Evolutionary conservation across 176 grass and related monocot genomes (phyloP).

Genomic region (Lolium perenne): DNA sequence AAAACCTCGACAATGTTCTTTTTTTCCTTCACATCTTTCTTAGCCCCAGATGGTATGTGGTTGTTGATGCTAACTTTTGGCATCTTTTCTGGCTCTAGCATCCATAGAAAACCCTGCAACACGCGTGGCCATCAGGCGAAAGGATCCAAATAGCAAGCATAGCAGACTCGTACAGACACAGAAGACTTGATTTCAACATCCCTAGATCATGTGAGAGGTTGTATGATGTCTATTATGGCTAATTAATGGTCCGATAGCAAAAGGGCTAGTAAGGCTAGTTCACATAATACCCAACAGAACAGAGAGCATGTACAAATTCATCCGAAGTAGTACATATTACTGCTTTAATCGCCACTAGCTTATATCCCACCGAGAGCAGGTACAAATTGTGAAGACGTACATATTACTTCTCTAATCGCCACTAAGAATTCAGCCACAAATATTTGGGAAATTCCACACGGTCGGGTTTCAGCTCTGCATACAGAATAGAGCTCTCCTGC

Average conservation of each 20-base stretch:
- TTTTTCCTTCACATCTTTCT: constrained; percentile 48
- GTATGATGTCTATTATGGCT: background rate
- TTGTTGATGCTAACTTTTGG: constrained; percentile 49
- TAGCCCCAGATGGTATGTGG: constrained; percentile 27
- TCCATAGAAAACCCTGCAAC: constrained; percentile 72
- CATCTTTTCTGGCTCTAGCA: constrained; percentile 69
- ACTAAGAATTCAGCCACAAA: background rate
- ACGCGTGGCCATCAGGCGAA: background rate
- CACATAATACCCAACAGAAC: background rate
- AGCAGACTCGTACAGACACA: background rate
- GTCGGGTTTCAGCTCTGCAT: background rate
- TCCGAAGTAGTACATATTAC: background rate
- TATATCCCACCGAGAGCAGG: no score
- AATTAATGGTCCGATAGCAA: background rate
- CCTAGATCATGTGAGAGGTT: background rate
- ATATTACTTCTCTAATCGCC: background rate
- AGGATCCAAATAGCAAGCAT: background rate
- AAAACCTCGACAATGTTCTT: constrained; percentile 65
- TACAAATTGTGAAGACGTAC: background rate
- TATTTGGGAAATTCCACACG: background rate
- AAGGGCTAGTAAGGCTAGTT: background rate
- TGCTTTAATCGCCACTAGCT: background rate
- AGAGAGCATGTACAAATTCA: background rate
- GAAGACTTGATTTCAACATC: background rate
- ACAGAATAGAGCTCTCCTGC: background rate